Evolutionary conservation across 192 early-diverging fungal species (phyloP).

Genomic region (Coemansia sp.): DNA sequence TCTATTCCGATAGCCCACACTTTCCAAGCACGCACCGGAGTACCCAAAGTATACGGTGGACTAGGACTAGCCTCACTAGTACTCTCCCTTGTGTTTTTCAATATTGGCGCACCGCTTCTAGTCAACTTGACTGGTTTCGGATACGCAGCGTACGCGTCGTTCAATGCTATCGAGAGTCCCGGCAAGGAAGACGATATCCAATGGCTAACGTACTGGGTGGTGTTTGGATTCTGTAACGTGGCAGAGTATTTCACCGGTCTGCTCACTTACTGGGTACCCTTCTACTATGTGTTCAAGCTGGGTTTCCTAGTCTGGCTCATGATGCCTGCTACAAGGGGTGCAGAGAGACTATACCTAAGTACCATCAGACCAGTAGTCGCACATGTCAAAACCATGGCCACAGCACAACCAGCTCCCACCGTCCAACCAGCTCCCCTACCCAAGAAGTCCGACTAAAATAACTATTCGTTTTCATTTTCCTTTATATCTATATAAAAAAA

Average conservation of each 20-base stretch:
- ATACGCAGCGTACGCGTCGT: conserved; percentile 93
- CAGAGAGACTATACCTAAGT: conserved; percentile 75
- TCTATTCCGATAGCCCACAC: conserved; percentile 66
- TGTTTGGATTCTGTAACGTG: conserved; percentile 87
- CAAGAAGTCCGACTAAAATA: not conserved
- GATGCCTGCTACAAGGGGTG: conserved; percentile 75
- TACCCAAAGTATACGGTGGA: conserved; percentile 89
- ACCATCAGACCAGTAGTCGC: conserved; percentile 78
- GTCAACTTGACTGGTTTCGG: conserved; percentile 87
- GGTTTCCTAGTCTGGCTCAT: conserved; percentile 84
- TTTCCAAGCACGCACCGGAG: conserved; percentile 73
- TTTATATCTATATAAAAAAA: not conserved
- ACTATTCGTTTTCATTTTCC: no score
- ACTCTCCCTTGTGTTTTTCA: conserved; percentile 86
- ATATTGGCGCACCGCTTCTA: conserved; percentile 77
- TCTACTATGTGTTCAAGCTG: conserved; percentile 96
- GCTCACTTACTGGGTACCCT: conserved; percentile 91
- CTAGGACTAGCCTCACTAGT: conserved; percentile 65
- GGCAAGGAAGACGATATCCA: conserved; percentile 82
- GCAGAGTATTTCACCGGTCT: conserved; percentile 91
- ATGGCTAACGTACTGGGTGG: conserved; percentile 92
- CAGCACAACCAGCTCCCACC: not conserved
- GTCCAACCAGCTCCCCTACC: no score
- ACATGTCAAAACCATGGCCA: conserved; percentile 16
- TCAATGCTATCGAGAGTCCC: conserved; percentile 87